These are phyloP conservation scores for Xylaria castorea DNA, from an alignment of 495 filamentous ascomycete species.

Conservation along the genomic window DNA sequence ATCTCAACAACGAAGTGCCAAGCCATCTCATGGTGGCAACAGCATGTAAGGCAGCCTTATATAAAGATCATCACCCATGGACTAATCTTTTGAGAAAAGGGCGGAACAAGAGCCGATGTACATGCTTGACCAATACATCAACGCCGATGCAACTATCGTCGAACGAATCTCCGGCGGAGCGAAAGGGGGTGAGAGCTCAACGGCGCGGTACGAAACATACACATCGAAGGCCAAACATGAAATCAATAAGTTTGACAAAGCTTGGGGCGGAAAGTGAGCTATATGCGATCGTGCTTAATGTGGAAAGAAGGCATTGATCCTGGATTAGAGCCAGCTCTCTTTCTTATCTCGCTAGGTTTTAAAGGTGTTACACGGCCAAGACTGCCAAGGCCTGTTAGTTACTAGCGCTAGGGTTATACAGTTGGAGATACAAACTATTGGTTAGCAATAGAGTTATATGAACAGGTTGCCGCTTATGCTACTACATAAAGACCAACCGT, in stretches of 20 bases:
- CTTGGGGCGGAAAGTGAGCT: neutral
- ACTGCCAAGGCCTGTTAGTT: too few relatives aligned
- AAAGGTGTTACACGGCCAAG: too few relatives aligned
- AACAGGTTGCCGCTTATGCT: too few relatives aligned
- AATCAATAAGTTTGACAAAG: neutral
- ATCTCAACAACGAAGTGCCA: conserved; percentile 2
- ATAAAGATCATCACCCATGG: neutral
- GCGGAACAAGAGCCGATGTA: neutral
- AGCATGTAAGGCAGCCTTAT: neutral
- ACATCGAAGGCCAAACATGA: neutral
- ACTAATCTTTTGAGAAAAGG: neutral
- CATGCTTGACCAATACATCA: neutral
- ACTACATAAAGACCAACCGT: too few relatives aligned
- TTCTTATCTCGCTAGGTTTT: too few relatives aligned
- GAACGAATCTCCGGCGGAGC: neutral
- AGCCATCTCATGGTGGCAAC: neutral
- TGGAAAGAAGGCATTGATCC: neutral
- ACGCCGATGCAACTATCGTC: neutral
- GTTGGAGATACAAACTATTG: too few relatives aligned
- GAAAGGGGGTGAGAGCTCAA: neutral
- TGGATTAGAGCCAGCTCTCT: neutral
- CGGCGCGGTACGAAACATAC: neutral
- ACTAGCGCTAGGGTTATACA: too few relatives aligned
- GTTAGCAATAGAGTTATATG: too few relatives aligned
- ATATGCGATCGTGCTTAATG: neutral